phyloP scores from a whole-genome alignment of 306 rosid genomes.

The Ochetophila trinervis region DNA sequence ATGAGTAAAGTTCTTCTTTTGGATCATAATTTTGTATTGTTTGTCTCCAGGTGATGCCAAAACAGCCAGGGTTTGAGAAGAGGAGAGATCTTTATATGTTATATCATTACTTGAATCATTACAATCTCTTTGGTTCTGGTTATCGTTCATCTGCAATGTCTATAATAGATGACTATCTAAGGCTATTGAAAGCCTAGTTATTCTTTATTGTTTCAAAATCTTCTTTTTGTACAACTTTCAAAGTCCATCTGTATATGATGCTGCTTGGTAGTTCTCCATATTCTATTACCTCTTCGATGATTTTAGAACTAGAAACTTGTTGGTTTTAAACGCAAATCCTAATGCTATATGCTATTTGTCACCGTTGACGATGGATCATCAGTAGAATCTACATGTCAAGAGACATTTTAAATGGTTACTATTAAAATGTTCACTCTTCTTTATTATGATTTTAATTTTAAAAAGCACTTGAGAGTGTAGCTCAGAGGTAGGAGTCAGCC shows the following conservation, averaged over 20 bases:
- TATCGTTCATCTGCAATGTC: slow-evolving; percentile 85
- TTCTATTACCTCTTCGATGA: too few species aligned
- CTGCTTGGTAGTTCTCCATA: neutral
- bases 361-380: too few species aligned
- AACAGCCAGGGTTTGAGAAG: slow-evolving; percentile 82
- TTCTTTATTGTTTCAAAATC: neutral
- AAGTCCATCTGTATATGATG: neutral
- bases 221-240: neutral
- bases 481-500: too few species aligned
- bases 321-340: too few species aligned
- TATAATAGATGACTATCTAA: slow-evolving; percentile 76
- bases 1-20: neutral
- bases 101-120: slow-evolving; percentile 91
- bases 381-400: too few species aligned
- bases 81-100: slow-evolving; percentile 81
- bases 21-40: neutral
- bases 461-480: too few species aligned
- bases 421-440: too few species aligned
- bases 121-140: slow-evolving; percentile 92
- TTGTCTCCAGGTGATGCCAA: slow-evolving; percentile 70
- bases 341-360: too few species aligned
- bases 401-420: too few species aligned
- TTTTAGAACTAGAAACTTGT: too few species aligned
- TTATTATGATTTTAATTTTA: too few species aligned
- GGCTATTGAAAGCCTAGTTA: slow-evolving; percentile 51